Percentiles rank a stretch among this genome's conserved stretches.
Evolutionary conservation across 2,329 filamentous ascomycete species (phyloP).

Genomic region (Beauveria caledonica): DNA sequence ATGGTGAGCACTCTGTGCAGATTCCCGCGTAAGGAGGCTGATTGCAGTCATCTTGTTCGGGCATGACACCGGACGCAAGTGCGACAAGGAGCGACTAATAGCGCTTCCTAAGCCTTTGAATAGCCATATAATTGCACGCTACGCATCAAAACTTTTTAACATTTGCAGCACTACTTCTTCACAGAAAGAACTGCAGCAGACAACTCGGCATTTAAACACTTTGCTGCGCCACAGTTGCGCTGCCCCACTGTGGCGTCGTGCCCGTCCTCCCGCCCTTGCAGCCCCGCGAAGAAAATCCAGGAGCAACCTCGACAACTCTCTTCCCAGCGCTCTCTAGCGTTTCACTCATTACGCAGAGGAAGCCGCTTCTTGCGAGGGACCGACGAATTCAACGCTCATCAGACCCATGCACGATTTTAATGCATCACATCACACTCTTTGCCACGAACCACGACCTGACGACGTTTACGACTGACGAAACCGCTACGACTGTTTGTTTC

Average conservation of each 20-base stretch:
- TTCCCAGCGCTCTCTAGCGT: conserved; percentile 8
- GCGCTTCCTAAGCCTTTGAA: too few relatives aligned
- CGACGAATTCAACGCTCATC: not conserved
- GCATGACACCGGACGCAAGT: too few relatives aligned
- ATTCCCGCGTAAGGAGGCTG: too few relatives aligned
- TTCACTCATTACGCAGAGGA: conserved; percentile 10
- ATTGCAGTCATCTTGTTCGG: too few relatives aligned
- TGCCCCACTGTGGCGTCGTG: conserved; percentile 2
- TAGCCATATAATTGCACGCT: too few relatives aligned
- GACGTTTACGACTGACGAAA: conserved; percentile 8
- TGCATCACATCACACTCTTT: not conserved
- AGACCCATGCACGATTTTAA: not conserved
- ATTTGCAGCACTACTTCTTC: too few relatives aligned
- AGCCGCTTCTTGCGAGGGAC: conserved; percentile 8
- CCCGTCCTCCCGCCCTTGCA: not conserved
- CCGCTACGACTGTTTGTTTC: conserved; percentile 2
- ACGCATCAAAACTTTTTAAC: too few relatives aligned
- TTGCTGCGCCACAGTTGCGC: not conserved
- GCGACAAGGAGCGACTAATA: too few relatives aligned
- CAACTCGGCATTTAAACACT: too few relatives aligned
- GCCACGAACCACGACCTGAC: conserved; percentile 1
- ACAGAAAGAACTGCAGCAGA: too few relatives aligned
- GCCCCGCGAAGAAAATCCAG: conserved; percentile 11
- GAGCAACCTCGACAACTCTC: conserved; percentile 10
- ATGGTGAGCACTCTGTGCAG: too few relatives aligned